Percentiles rank a stretch among this genome's conserved stretches.
phyloP scores from a whole-genome alignment of 2,329 filamentous ascomycete species.

The Microascus cirrosus region DNA sequence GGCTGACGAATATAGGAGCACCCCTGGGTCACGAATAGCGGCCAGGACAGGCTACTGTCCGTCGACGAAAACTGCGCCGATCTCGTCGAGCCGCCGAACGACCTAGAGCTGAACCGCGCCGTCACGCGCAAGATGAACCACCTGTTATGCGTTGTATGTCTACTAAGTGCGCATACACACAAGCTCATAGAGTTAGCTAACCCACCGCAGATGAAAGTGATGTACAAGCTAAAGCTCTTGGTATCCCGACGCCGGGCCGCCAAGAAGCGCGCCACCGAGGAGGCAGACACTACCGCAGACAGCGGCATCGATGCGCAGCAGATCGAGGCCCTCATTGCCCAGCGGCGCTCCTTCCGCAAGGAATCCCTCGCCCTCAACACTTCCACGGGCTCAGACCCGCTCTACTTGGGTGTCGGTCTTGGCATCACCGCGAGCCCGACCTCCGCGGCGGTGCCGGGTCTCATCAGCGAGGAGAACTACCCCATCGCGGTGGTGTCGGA shows the following conservation, averaged over 20 bases:
- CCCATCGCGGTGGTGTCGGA: conserved; percentile 52
- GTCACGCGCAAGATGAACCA: conserved; percentile 86
- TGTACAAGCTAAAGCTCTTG: conserved; percentile 74
- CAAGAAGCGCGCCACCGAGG: conserved; percentile 1
- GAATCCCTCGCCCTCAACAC: neutral
- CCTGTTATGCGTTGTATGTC: conserved; percentile 67
- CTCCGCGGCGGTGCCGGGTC: conserved; percentile 64
- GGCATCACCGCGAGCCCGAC: conserved; percentile 34
- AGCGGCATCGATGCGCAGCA: conserved; percentile 21
- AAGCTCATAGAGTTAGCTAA: neutral
- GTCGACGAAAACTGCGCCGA: conserved; percentile 78
- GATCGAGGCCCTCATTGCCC: conserved; percentile 35
- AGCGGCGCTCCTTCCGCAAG: conserved; percentile 27
- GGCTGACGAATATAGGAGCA: conserved; percentile 50
- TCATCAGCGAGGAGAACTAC: conserved; percentile 9
- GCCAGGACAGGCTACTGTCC: conserved; percentile 66
- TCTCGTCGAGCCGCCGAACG: conserved; percentile 72
- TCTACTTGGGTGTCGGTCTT: conserved; percentile 13
- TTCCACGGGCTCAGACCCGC: neutral
- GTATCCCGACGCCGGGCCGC: conserved; percentile 23
- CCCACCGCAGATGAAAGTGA: conserved; percentile 65
- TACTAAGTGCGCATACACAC: neutral
- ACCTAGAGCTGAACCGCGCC: conserved; percentile 80
- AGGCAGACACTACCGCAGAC: conserved; percentile 1
- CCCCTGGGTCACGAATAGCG: conserved; percentile 80